Percentiles rank a stretch among this genome's conserved stretches.
Evolutionary conservation across 2,329 filamentous ascomycete species (phyloP).

Genomic region (Botrytis sinoallii): DNA sequence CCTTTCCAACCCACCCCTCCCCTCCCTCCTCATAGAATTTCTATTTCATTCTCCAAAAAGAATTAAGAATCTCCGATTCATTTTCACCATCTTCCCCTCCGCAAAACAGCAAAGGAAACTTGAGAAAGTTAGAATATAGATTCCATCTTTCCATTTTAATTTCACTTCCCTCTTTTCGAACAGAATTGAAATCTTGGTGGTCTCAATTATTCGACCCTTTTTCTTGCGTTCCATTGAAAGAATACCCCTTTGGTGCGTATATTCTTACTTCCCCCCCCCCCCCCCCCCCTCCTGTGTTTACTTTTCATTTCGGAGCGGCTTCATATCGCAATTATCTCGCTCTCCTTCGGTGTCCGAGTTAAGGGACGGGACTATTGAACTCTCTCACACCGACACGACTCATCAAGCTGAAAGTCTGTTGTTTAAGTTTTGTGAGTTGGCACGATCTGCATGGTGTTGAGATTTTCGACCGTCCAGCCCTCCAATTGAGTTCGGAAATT

Average conservation of each 20-base stretch:
- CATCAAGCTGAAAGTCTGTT: background rate
- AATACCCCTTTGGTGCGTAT: conserved; percentile 17
- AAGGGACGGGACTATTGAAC: background rate
- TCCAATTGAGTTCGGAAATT: conserved; percentile 1
- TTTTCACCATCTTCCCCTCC: background rate
- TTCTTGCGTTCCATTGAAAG: background rate
- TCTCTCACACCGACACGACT: background rate
- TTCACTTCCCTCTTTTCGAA: conserved; percentile 1
- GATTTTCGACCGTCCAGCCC: background rate
- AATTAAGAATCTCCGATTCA: background rate
- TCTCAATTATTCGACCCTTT: background rate
- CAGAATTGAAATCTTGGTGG: background rate
- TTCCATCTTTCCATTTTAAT: background rate
- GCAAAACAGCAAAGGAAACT: background rate
- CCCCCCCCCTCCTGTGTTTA: background rate
- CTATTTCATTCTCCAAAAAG: background rate
- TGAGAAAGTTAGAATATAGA: background rate
- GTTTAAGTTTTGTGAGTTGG: conserved; percentile 12
- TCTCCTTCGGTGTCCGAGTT: background rate
- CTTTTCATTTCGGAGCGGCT: conserved; percentile 1
- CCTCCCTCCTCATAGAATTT: conserved; percentile 1
- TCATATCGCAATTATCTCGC: background rate
- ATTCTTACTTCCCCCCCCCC: background rate
- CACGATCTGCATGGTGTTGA: conserved; percentile 8
- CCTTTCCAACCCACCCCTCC: background rate